phyloP scores from a whole-genome alignment of 257 asterid genomes.

The Salvia hispanica region DNA sequence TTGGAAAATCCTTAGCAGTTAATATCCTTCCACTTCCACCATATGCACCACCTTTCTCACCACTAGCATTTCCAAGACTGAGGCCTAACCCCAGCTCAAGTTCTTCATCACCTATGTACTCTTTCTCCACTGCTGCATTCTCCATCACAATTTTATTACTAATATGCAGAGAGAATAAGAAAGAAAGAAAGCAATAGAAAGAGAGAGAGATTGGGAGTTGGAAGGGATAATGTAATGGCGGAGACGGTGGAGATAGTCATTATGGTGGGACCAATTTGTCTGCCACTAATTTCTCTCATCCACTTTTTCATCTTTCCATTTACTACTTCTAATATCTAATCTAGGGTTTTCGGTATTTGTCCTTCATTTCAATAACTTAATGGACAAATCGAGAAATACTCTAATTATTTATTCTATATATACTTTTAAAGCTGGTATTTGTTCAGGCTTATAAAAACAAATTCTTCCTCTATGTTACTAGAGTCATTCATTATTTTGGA shows the following conservation, averaged over 20 bases:
- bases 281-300: constrained; percentile 35
- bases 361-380: no score
- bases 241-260: constrained; percentile 65
- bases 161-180: neutral
- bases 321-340: no score
- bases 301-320: constrained; percentile 3
- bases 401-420: no score
- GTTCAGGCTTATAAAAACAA: no score
- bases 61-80: constrained; percentile 47
- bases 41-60: constrained; percentile 44
- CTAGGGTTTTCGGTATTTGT: neutral
- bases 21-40: constrained; percentile 65
- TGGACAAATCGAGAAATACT: no score
- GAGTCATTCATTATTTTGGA: no score
- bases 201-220: constrained; percentile 5
- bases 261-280: constrained; percentile 68
- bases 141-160: constrained; percentile 36
- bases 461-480: no score
- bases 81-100: constrained; percentile 76
- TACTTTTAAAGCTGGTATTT: no score
- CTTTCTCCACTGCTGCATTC: no score
- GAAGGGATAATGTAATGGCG: constrained; percentile 40
- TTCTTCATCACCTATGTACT: constrained; percentile 10
- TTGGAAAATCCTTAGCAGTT: constrained; percentile 82
- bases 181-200: neutral